These are phyloP conservation scores for Daldinia grandis DNA, from an alignment of 495 filamentous ascomycete species.

Conservation along the genomic window DNA sequence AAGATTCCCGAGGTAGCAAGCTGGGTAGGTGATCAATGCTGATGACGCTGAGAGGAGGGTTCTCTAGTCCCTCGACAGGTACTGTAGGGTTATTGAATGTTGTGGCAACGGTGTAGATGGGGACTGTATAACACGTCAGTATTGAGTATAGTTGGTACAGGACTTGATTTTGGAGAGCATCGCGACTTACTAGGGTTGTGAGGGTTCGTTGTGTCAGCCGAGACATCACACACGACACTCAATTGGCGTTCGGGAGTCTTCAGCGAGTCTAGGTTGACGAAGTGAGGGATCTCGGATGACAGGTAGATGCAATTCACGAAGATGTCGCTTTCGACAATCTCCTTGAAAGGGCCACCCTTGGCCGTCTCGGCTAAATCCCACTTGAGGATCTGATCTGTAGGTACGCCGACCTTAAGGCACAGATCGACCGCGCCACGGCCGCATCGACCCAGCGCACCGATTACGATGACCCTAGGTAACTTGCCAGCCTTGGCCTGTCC, in stretches of 20 bases:
- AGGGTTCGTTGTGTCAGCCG: constrained; percentile 77
- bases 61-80: constrained; percentile 65
- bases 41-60: constrained; percentile 76
- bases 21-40: constrained; percentile 92
- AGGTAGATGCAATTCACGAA: constrained; percentile 97
- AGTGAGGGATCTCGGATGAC: constrained; percentile 68
- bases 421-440: constrained; percentile 86
- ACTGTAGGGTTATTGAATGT: constrained; percentile 88
- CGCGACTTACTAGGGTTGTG: constrained; percentile 53
- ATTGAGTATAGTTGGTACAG: neutral
- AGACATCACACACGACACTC: constrained; percentile 88
- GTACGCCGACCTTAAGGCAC: constrained; percentile 77
- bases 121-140: constrained; percentile 63
- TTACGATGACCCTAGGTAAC: constrained; percentile 65
- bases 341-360: constrained; percentile 83
- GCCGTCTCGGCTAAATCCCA: constrained; percentile 96
- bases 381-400: constrained; percentile 76
- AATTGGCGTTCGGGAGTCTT: constrained; percentile 74
- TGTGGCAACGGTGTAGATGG: constrained; percentile 83
- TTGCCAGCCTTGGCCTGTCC: constrained; percentile 60
- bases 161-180: constrained; percentile 37
- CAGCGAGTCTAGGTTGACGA: constrained; percentile 76
- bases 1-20: constrained; percentile 85
- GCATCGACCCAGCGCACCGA: constrained; percentile 81
- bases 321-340: constrained; percentile 82